Evolutionary conservation across 768 basidiomycete genomes (phyloP), one percentile per base, ranked within the genome.

Genomic region (Thelephora ganbajun): DNA sequence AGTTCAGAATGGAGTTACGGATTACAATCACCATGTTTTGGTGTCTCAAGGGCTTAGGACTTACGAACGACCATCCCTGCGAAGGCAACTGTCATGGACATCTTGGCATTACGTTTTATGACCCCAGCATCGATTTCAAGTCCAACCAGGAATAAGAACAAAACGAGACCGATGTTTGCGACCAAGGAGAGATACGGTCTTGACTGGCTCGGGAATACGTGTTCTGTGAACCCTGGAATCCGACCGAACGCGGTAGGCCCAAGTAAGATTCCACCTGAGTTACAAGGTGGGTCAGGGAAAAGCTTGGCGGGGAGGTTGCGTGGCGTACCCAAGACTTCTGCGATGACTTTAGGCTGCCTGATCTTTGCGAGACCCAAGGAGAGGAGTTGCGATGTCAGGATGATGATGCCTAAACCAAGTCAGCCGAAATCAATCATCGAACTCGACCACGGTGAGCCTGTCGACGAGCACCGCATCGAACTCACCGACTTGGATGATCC

Each of bases 111-210:
- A 35, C 83, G 80, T 56, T 73, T 80, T 63, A 98, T 81, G 50
- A 97, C 69, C 4, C 68, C 64, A 0, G 72, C 66, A 49, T 98
- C 96, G 49, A 96, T 92, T 67, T 90, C 87, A 33, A 94, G 79
- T 2, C 94, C 94, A 35, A 97, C 83, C 50, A 97, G 74, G 67
- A 96, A 97, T 12, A 97, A 74, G 65, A 90, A 92, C 39, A 91
- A 74, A 53, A 81, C 82, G 4, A 89, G 73, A 5, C 88, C 94
- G 51, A 97, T 87, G 55, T 89, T 87, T 12, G 94, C 87, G 14
- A 84, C 79, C 16, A 98, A 80, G 47, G 78, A 79, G 20, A 98
- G 78, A 60, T 82, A 93, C 0, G 90, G 71, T 5, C 74, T 60
- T 0, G 89, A 91, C 0, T 67, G 66, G 0, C 59, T 1, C 0